Evolutionary conservation across 495 filamentous ascomycete genomes (phyloP).

Genomic region (Ascodesmis nigricans): DNA sequence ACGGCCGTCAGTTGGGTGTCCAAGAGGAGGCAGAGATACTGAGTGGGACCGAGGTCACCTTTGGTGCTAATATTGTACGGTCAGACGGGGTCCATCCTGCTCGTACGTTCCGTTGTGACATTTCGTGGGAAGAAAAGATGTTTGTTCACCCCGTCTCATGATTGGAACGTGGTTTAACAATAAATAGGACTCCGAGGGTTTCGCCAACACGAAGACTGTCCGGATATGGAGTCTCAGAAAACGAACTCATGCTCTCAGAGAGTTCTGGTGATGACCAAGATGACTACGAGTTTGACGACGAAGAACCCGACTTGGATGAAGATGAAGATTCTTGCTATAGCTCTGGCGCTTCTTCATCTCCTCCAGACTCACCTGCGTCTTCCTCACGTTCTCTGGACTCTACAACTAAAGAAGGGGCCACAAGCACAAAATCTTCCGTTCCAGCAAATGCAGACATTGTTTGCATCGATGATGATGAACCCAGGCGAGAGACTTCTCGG

Average conservation of each 20-base stretch:
- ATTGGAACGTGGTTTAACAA: neutral
- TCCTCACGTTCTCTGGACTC: neutral
- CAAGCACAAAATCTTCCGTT: constrained; percentile 10
- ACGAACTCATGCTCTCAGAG: constrained; percentile 12
- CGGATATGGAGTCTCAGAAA: constrained; percentile 14
- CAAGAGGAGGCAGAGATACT: constrained; percentile 24
- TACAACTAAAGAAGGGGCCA: constrained; percentile 4
- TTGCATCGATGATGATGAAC: constrained; percentile 10
- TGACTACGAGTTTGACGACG: constrained; percentile 11
- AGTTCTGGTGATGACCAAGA: constrained; percentile 13
- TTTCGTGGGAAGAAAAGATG: constrained; percentile 17
- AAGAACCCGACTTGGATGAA: constrained; percentile 9
- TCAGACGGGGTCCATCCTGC: constrained; percentile 23
- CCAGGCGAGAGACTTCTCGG: neutral
- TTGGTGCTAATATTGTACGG: constrained; percentile 33
- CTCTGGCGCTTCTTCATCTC: constrained; percentile 13
- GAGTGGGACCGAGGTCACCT: constrained; percentile 30
- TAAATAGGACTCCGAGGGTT: constrained; percentile 4
- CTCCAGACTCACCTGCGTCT: neutral
- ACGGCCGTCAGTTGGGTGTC: constrained; percentile 24
- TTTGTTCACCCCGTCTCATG: neutral
- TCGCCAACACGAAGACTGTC: constrained; percentile 9
- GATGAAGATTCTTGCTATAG: constrained; percentile 13
- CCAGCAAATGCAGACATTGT: neutral
- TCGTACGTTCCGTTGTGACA: constrained; percentile 20